Conservation (phyloP, 2,329 filamentous ascomycete species). For the Calonectria leucothoes region DNA sequence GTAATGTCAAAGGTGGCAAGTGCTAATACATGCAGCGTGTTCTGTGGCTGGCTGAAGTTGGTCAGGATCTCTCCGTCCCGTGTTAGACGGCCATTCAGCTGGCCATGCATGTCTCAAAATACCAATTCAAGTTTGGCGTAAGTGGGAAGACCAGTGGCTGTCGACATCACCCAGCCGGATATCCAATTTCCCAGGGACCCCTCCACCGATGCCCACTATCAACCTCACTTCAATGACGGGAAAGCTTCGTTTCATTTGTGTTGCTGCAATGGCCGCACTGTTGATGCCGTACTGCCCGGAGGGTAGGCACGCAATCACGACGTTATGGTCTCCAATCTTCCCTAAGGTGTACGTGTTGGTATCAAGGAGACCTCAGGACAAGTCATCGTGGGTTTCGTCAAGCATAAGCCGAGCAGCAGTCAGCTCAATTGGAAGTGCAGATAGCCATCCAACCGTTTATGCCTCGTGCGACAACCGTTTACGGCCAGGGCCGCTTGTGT, state of each 20-base stretch:
- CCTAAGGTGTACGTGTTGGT: conserved; percentile 8
- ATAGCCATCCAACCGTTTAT: conserved; percentile 11
- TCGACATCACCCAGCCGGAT: conserved; percentile 27
- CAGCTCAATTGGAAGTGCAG: neutral
- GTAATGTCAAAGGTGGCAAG: no score
- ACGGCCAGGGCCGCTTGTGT: no score
- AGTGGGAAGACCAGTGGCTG: no score
- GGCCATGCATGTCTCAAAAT: no score
- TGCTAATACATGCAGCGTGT: no score
- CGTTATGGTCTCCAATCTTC: neutral
- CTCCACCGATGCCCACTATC: conserved; percentile 27
- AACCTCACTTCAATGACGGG: neutral
- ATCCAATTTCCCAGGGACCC: conserved; percentile 10
- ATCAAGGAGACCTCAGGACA: neutral
- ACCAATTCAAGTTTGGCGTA: no score
- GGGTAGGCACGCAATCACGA: conserved; percentile 6
- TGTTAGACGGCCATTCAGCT: no score
- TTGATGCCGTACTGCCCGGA: neutral
- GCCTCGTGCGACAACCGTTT: neutral
- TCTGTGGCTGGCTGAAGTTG: no score
- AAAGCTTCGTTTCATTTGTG: conserved; percentile 3
- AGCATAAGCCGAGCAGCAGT: neutral
- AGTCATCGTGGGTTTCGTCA: neutral
- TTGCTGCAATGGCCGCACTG: neutral
- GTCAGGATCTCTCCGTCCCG: no score